Evolutionary conservation across 179 eudicot genomes (phyloP).

Genomic region (Sideroxylon spinosum): DNA sequence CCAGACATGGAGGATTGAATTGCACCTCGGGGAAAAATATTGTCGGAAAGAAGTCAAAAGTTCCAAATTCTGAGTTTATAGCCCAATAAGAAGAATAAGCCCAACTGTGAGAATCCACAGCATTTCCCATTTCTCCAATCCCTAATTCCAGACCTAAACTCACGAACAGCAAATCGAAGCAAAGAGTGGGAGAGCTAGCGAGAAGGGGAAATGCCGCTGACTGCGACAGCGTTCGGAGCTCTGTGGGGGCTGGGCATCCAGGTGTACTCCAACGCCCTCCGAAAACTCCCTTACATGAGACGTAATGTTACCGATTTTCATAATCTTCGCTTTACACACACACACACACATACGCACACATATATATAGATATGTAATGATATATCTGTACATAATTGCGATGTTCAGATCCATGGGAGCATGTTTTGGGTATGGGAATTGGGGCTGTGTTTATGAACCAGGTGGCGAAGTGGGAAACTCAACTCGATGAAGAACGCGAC

Average conservation of each 20-base stretch:
- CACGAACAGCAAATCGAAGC: not conserved
- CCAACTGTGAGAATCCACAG: no score
- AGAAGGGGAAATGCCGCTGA: constrained; percentile 58
- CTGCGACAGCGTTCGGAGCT: constrained; percentile 85
- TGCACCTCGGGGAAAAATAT: no score
- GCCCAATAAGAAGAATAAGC: no score
- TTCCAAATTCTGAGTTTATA: no score
- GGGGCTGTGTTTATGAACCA: constrained; percentile 81
- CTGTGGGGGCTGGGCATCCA: constrained; percentile 83
- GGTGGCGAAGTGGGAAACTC: constrained; percentile 77
- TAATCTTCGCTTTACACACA: not conserved
- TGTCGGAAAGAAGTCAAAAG: no score
- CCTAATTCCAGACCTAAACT: not conserved
- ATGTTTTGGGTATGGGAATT: constrained; percentile 85
- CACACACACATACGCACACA: not conserved
- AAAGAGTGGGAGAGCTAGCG: not conserved
- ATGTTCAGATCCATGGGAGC: constrained; percentile 94
- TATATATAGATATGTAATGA: no score
- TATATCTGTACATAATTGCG: not conserved
- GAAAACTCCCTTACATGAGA: constrained; percentile 96
- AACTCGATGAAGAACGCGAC: constrained; percentile 75
- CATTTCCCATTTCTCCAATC: no score
- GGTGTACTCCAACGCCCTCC: constrained; percentile 95
- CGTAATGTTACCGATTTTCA: constrained; percentile 38
- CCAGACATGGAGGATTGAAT: no score